A percentile compares a stretch with the other conserved stretches of the same genome.
Conservation (phyloP, 2,329 filamentous ascomycete species). For the Cryphonectria carpinicola region DNA sequence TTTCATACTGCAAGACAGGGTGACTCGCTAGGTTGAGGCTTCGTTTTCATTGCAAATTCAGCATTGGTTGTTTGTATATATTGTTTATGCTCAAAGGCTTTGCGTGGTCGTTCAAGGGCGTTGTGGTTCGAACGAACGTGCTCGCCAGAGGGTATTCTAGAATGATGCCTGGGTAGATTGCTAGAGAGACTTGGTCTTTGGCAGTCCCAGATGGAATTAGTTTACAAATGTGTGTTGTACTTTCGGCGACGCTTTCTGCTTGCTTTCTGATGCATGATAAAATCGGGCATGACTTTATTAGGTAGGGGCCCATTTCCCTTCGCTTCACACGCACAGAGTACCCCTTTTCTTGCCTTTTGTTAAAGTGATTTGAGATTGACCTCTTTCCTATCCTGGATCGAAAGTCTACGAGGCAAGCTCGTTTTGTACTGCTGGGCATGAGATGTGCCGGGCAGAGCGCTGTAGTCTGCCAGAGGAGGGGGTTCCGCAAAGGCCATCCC, state of each 20-base stretch:
- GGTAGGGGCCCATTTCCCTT: no score
- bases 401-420: not conserved
- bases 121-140: not conserved
- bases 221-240: not conserved
- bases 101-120: not conserved
- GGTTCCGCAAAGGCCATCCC: not conserved
- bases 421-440: not conserved
- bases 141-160: not conserved
- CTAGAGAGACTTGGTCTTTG: not conserved
- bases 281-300: not conserved
- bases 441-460: not conserved
- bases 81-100: not conserved
- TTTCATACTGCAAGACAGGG: constrained; percentile 23
- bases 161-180: not conserved
- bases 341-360: not conserved
- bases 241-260: not conserved
- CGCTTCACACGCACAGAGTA: not conserved
- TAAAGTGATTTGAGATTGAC: not conserved
- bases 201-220: not conserved
- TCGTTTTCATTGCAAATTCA: not conserved
- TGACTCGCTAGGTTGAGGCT: not conserved
- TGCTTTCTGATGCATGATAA: not conserved
- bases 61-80: not conserved
- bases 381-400: not conserved
- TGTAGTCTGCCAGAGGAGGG: not conserved